Evolutionary conservation across 2,329 filamentous ascomycete species (phyloP).

Genomic region (Penicillium sp.): DNA sequence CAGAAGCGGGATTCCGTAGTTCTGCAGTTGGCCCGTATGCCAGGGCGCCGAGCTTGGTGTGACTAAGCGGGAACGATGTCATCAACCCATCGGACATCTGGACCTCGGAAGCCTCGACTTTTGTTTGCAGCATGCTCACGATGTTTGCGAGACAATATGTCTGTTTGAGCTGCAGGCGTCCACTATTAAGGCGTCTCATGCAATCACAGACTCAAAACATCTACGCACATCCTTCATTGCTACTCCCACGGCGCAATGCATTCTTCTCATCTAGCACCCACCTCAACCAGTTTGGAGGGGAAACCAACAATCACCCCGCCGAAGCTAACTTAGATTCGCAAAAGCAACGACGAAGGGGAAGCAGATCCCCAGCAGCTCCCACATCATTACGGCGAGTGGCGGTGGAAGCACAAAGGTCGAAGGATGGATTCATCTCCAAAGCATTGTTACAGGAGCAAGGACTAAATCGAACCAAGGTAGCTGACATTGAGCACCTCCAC

Average conservation of each 20-base stretch:
- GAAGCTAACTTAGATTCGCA: conserved; percentile 24
- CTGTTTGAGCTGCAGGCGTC: conserved; percentile 35
- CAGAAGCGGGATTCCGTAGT: conserved; percentile 14
- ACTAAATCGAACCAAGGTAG: conserved; percentile 40
- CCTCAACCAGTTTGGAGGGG: conserved; percentile 45
- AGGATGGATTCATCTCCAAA: conserved; percentile 54
- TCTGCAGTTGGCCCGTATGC: conserved; percentile 23
- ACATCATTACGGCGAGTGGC: conserved; percentile 82
- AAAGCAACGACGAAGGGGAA: conserved; percentile 51
- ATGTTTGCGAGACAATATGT: conserved; percentile 39
- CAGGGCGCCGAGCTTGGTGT: conserved; percentile 16
- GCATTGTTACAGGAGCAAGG: conserved; percentile 41
- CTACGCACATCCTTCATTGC: conserved; percentile 37
- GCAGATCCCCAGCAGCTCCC: conserved; percentile 60
- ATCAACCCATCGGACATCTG: conserved; percentile 1
- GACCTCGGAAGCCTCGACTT: neutral
- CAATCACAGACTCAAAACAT: conserved; percentile 38
- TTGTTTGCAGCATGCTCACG: neutral
- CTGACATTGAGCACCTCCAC: neutral
- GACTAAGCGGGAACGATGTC: conserved; percentile 26
- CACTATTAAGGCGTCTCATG: conserved; percentile 24
- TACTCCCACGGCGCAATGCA: conserved; percentile 54
- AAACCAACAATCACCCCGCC: conserved; percentile 15
- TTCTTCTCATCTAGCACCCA: conserved; percentile 69
- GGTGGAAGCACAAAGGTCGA: conserved; percentile 74